phyloP scores from a whole-genome alignment of 2,329 filamentous ascomycete species.

The Alternaria burnsii region DNA sequence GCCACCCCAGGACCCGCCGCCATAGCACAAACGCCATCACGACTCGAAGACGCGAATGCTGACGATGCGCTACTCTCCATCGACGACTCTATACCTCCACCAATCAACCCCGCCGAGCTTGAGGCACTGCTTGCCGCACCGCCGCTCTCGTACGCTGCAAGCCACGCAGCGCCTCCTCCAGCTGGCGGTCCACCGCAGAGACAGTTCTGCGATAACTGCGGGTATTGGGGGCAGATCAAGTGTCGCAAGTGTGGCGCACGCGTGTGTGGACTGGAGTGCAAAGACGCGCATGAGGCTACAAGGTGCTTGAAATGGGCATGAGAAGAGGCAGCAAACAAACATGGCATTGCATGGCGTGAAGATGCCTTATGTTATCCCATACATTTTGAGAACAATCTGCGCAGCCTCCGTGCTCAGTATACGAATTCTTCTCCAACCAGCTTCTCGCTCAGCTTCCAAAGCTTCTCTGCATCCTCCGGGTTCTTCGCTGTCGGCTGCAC shows the following conservation, averaged over 20 bases:
- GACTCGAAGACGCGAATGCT: slow-evolving; percentile 25
- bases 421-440: slow-evolving; percentile 40
- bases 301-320: slow-evolving; percentile 57
- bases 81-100: slow-evolving; percentile 63
- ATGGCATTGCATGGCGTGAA: not conserved
- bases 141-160: slow-evolving; percentile 73
- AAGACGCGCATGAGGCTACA: slow-evolving; percentile 75
- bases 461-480: slow-evolving; percentile 34
- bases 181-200: slow-evolving; percentile 61
- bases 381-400: slow-evolving; percentile 1
- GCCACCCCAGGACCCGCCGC: slow-evolving; percentile 32
- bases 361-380: slow-evolving; percentile 25
- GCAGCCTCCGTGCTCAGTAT: slow-evolving; percentile 22
- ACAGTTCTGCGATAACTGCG: slow-evolving; percentile 79
- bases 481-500: slow-evolving; percentile 31
- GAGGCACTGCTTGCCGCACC: slow-evolving; percentile 69
- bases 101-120: slow-evolving; percentile 69
- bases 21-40: slow-evolving; percentile 12
- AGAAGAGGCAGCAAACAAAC: not conserved
- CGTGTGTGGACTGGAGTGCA: slow-evolving; percentile 79
- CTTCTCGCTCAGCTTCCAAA: slow-evolving; percentile 47
- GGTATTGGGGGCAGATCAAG: slow-evolving; percentile 80
- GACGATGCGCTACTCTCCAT: slow-evolving; percentile 64
- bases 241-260: slow-evolving; percentile 81
- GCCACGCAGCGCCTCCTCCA: slow-evolving; percentile 56